These are phyloP conservation scores for Thalassiosira sp. DNA, from an alignment of 352 stramenopile genomes.

Conservation along the genomic window DNA sequence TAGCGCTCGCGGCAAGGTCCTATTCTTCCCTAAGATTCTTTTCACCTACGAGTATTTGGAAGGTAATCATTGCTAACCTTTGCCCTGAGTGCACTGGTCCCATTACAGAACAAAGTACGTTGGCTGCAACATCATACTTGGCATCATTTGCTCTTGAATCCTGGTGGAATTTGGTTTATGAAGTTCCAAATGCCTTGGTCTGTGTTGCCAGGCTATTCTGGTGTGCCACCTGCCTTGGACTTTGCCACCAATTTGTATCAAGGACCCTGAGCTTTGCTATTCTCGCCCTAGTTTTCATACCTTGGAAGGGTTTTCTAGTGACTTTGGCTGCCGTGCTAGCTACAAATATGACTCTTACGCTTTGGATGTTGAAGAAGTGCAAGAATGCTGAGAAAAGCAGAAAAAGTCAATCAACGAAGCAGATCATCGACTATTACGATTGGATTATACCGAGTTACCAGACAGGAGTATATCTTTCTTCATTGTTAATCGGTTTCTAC, in stretches of 20 bases:
- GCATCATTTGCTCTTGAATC: neutral
- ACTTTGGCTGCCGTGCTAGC: neutral
- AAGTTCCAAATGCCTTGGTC: neutral
- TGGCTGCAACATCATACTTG: neutral
- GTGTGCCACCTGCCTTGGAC: neutral
- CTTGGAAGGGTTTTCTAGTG: slow-evolving; percentile 8
- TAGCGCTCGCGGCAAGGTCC: slow-evolving; percentile 5
- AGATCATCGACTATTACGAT: neutral
- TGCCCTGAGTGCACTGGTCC: neutral
- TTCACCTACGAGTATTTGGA: neutral
- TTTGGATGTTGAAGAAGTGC: neutral
- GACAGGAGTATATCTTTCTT: neutral
- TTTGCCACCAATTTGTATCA: slow-evolving; percentile 24
- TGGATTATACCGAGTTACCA: neutral
- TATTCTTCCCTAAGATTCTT: neutral
- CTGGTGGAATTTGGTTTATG: neutral
- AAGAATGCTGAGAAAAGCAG: neutral
- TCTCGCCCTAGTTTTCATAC: slow-evolving; percentile 3
- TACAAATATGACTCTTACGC: slow-evolving; percentile 13
- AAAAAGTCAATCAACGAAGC: neutral
- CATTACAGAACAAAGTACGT: neutral
- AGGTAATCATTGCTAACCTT: neutral
- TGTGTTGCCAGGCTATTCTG: neutral
- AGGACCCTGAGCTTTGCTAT: slow-evolving; percentile 11
- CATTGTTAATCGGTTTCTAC: neutral